Conservation (phyloP, 2,329 filamentous ascomycete species). For the Fonsecaea erecta region DNA sequence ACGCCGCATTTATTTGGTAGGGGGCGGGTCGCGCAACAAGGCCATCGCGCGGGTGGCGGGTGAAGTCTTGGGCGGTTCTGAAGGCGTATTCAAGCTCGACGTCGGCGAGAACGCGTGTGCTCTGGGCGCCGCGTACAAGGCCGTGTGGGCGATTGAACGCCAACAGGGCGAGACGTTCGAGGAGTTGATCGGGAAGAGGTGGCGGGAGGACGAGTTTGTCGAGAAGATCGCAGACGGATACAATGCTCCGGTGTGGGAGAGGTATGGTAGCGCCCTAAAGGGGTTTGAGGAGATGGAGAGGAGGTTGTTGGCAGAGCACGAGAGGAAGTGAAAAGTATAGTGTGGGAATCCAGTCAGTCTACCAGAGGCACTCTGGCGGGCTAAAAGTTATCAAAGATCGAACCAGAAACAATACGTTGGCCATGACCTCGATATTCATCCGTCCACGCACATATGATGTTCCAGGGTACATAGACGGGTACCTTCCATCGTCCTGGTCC, state of each 20-base stretch:
- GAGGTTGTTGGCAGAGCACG: constrained; percentile 56
- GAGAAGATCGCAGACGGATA: constrained; percentile 84
- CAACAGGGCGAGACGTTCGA: constrained; percentile 79
- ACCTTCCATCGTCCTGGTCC: no score
- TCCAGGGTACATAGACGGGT: no score
- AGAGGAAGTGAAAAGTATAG: constrained; percentile 7
- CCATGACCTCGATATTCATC: no score
- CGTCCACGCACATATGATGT: no score
- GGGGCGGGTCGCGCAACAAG: constrained; percentile 85
- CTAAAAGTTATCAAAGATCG: no score
- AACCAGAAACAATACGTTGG: no score
- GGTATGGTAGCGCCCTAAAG: constrained; percentile 75
- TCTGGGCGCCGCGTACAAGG: constrained; percentile 91
- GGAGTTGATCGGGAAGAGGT: constrained; percentile 78
- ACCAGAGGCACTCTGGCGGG: no score
- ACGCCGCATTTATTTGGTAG: constrained; percentile 88
- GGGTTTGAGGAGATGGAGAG: constrained; percentile 79
- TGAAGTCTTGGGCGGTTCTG: constrained; percentile 83
- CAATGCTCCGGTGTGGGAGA: constrained; percentile 71
- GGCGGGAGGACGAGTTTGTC: constrained; percentile 83
- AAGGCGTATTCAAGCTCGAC: constrained; percentile 91
- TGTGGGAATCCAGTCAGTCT: no score
- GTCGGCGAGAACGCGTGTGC: constrained; percentile 96
- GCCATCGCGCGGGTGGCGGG: constrained; percentile 85
- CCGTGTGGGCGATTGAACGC: constrained; percentile 81